Percentiles rank a stretch among this genome's conserved stretches.
Conservation (phyloP, 495 filamentous ascomycete genomes). For the Neurospora sp. region DNA sequence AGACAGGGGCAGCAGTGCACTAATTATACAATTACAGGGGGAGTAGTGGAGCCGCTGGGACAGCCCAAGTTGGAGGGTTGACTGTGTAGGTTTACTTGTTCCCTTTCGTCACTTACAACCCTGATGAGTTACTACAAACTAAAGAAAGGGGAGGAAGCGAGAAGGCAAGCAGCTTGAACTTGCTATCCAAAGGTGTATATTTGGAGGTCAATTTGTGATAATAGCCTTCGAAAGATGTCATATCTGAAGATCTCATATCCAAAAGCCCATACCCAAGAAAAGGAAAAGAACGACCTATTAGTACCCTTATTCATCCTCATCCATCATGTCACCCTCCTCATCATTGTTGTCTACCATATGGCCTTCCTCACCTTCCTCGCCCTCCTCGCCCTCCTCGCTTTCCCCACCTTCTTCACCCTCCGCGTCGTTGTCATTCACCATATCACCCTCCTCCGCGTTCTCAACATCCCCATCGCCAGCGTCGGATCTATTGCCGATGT, state of each 20-base stretch:
- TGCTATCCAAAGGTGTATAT: neutral
- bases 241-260: neutral
- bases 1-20: neutral
- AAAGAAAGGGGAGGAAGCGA: too few species aligned
- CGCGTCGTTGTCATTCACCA: too few species aligned
- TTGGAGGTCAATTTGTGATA: neutral
- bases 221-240: neutral
- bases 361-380: too few species aligned
- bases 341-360: too few species aligned
- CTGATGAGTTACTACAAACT: neutral
- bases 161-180: neutral
- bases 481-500: too few species aligned
- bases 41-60: neutral
- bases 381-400: too few species aligned
- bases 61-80: neutral
- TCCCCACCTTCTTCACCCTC: too few species aligned
- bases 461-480: too few species aligned
- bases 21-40: neutral
- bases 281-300: neutral
- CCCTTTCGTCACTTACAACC: neutral
- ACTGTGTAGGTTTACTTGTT: neutral
- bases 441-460: too few species aligned
- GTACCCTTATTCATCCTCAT: neutral
- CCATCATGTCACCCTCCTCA: neutral
- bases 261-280: neutral